Base-by-base conservation (phyloP, 192 early-diverging fungal species). In the Coemansia sp. region DNA sequence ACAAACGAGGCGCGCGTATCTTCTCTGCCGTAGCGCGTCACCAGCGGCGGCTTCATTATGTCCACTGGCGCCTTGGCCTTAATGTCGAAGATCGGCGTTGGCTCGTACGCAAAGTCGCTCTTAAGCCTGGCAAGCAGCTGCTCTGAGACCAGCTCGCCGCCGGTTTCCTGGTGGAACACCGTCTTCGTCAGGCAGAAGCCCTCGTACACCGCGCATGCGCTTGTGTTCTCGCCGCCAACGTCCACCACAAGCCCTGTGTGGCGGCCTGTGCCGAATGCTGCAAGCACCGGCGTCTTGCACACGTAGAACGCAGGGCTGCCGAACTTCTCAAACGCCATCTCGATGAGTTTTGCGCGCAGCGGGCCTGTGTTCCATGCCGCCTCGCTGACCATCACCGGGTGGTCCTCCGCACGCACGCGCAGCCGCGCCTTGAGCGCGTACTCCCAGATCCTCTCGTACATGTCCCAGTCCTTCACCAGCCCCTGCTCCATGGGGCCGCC, bases 301-400 rank as follows among this genome's bases (percentile, higher is more conserved):
- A 98, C 79, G 85, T 93, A 98, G 73, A 99, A 98, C 20, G 95
- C 96, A 39, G 95, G 95, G 39, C 90, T 87, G 33, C 90, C 77
- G 66, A 92, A 97, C 80, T 89, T 92, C 78, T 99, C 98, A 86
- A 99, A 99, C 0, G 95, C 95, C 60, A 98, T 66, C 68, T 98
- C 98, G 43, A 88, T 85, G 18, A 96, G 79, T 73, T 93, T 96
- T 60, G 95, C 92, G 24, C 98, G 88, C 58, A 85, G 82, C 51
- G 92, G 90, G 34, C 89, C 79, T 6, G 93, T 88, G 71, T 92
- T 94, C 96, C 95, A 99, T 49, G 94, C 91, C 10, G 93, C 87
- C 80, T 99, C 96, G 66, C 90, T 90, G 45, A 95, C 87, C 62
- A 99, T 83, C 51, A 98, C 71, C 7, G 98, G 96, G 70, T 99